These are phyloP conservation scores for Yarrowia galli DNA, from an alignment of 1,139 yeast genomes.

Conservation along the genomic window DNA sequence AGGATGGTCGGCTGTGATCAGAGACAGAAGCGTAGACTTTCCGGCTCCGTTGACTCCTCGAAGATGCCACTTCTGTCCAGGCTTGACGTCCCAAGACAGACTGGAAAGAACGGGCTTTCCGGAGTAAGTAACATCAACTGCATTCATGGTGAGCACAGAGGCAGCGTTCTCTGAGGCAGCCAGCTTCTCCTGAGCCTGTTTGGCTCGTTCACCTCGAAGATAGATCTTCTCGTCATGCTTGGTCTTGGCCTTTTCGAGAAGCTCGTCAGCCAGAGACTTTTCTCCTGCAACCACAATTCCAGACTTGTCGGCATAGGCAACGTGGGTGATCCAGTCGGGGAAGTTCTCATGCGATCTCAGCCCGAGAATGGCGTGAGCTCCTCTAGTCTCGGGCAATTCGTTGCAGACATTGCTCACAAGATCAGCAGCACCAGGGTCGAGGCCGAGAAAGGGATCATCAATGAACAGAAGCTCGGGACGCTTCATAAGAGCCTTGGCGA, in stretches of 20 bases:
- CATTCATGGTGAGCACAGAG: slow-evolving; percentile 64
- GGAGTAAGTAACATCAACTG: slow-evolving; percentile 71
- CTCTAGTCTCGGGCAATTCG: slow-evolving; percentile 24
- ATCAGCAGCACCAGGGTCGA: slow-evolving; percentile 76
- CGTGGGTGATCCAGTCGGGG: slow-evolving; percentile 80
- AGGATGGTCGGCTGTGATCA: slow-evolving; percentile 94
- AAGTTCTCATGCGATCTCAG: slow-evolving; percentile 74
- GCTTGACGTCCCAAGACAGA: slow-evolving; percentile 69
- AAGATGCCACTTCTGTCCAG: slow-evolving; percentile 87
- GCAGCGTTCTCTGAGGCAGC: slow-evolving; percentile 42
- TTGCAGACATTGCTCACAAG: slow-evolving; percentile 59
- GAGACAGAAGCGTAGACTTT: slow-evolving; percentile 82
- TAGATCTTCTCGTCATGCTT: slow-evolving; percentile 39
- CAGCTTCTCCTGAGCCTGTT: slow-evolving; percentile 9
- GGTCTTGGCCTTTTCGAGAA: slow-evolving; percentile 49
- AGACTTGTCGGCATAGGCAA: slow-evolving; percentile 64
- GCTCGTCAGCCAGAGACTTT: slow-evolving; percentile 49
- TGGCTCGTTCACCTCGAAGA: slow-evolving; percentile 10
- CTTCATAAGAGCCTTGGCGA: slow-evolving; percentile 74
- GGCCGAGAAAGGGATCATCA: slow-evolving; percentile 92
- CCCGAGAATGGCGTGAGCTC: slow-evolving; percentile 61
- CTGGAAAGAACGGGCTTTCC: slow-evolving; percentile 66
- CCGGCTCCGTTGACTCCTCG: slow-evolving; percentile 93
- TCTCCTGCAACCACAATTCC: slow-evolving; percentile 64
- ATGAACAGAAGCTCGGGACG: slow-evolving; percentile 72